phyloP scores from a whole-genome alignment of 73 alveolate species.

The Paramecium primaurelia region DNA sequence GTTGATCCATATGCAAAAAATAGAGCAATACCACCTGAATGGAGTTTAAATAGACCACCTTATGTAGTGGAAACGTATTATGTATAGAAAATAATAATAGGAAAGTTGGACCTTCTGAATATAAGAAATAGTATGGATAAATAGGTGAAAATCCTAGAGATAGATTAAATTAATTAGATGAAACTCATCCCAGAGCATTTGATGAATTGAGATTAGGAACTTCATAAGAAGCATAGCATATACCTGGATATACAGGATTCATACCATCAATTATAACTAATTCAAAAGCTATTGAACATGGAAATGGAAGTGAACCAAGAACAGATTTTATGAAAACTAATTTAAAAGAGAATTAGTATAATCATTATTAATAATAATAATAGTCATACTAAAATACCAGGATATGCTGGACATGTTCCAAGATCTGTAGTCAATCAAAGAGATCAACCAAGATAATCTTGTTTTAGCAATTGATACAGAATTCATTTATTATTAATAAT shows the following conservation, averaged over 20 bases:
- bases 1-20: slow-evolving; percentile 55
- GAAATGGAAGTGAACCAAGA: slow-evolving; percentile 51
- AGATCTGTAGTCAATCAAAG: slow-evolving; percentile 46
- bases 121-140: slow-evolving; percentile 52
- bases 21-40: slow-evolving; percentile 51
- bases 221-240: slow-evolving; percentile 46
- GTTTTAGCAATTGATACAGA: not conserved
- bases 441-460: not conserved
- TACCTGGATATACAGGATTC: slow-evolving; percentile 61
- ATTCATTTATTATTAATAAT: not conserved
- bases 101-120: slow-evolving; percentile 61
- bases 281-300: slow-evolving; percentile 58
- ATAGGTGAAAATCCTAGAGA: slow-evolving; percentile 56
- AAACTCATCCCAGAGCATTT: slow-evolving; percentile 4
- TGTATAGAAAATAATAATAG: not conserved
- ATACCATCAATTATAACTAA: slow-evolving; percentile 47
- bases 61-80: slow-evolving; percentile 53
- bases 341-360: slow-evolving; percentile 56
- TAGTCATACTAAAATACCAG: slow-evolving; percentile 63
- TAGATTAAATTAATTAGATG: slow-evolving; percentile 51
- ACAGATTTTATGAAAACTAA: slow-evolving; percentile 49
- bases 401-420: slow-evolving; percentile 64
- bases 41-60: slow-evolving; percentile 56
- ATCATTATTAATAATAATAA: not conserved
- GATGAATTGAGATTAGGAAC: slow-evolving; percentile 56